Evolutionary conservation across 169 alveolate species (phyloP), one percentile per base, ranked within the genome.

Genomic region (Cryptosporidium tyzzeri): DNA sequence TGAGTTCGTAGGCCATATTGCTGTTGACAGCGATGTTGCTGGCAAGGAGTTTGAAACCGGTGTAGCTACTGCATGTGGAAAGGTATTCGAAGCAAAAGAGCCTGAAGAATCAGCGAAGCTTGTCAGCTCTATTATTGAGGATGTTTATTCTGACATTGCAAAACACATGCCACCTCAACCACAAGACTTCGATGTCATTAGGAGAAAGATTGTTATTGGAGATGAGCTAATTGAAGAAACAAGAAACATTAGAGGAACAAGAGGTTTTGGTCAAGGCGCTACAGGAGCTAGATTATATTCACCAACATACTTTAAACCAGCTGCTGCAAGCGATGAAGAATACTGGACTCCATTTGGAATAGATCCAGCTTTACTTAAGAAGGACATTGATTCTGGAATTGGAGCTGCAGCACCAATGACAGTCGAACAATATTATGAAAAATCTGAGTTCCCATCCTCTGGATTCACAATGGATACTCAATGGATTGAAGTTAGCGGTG

Each of bases 301-400:
- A n/a, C 6, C 69, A 73, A 51, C 70, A 3, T 55, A 55, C 55
- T 73, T 73, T 33, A 59, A 59, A 18, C 86, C 70, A n/a, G 44
- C 29, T 23, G 70, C 33, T 26, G 1, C 70, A 31, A 74, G 68
- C 31, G 71, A 50, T 7, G 75, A 53, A 31, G 89, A 67, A 59
- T 80, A 61, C 69, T 80, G 89, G 89, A 80, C 80, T 61, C 89
- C 89, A 23, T 80, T 80, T 62, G 80, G 75, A 45, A 16, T 80
- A 16, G 73, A 59, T 2, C 75, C 89, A 6, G 35, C 45, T 62
- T 9, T 48, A 21, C 45, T 44, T 9, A 65, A 45, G 23, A 53
- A 59, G 35, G 26, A 48, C 0, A 14, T 65, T 14, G 62, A 26
- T 14, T 7, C 68, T 62, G 59, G 21, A 12, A 48, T 48, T 48